Percentiles rank a stretch among this genome's conserved stretches.
These are phyloP conservation scores for Thymus quinquecostatus DNA, from an alignment of 257 asterid species.

Conservation along the genomic window DNA sequence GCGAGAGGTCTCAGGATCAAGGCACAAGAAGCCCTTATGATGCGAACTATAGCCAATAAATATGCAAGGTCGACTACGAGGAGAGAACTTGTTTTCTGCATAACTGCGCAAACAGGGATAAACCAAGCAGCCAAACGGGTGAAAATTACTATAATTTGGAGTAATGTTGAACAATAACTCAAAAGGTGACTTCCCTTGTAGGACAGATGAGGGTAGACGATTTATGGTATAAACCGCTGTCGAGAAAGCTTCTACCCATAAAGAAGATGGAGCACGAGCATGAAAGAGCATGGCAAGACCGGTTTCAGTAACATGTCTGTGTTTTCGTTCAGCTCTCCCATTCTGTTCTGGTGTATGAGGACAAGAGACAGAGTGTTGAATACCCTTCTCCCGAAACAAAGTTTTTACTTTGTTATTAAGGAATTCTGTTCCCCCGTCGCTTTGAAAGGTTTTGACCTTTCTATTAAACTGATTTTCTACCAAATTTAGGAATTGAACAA, in stretches of 20 bases:
- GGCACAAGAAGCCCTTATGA: not conserved
- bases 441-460: not conserved
- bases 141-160: not conserved
- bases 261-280: not conserved
- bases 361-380: not conserved
- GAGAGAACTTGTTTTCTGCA: not conserved
- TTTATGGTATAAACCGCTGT: not conserved
- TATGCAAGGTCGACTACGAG: not conserved
- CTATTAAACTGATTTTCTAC: not conserved
- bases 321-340: not conserved
- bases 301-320: not conserved
- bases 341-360: conserved; percentile 7
- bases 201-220: not conserved
- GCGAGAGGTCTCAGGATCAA: not conserved
- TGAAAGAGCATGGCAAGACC: not conserved
- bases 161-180: not conserved
- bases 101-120: not conserved
- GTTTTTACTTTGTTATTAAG: not conserved
- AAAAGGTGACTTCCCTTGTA: not conserved
- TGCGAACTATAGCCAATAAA: not conserved
- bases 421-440: not conserved
- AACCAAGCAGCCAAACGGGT: not conserved
- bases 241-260: conserved; percentile 13
- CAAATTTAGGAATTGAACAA: not conserved
- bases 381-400: not conserved